These are phyloP conservation scores for Garcia nutans DNA, from an alignment of 345 rosid species.

Conservation along the genomic window DNA sequence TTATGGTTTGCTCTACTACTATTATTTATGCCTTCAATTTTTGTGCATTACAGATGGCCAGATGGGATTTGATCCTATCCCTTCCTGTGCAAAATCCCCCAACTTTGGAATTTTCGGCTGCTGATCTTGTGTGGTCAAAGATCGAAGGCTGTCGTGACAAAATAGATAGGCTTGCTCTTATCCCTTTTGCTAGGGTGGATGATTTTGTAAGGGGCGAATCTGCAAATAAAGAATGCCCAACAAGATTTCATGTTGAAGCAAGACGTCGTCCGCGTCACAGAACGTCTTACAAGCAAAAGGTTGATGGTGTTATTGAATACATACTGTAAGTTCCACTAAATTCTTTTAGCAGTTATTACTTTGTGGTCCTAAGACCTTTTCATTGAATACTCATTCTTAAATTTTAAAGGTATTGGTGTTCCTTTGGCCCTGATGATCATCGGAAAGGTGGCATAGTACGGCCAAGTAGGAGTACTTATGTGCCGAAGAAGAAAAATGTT, in stretches of 20 bases:
- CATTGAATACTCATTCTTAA: conserved; percentile 20
- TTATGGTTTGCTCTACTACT: not conserved
- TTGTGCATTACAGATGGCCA: conserved; percentile 64
- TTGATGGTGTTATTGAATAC: conserved; percentile 93
- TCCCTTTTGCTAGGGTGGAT: conserved; percentile 85
- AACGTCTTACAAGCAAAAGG: conserved; percentile 71
- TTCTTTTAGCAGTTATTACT: conserved; percentile 14
- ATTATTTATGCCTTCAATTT: not conserved
- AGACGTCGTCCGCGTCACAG: conserved; percentile 61
- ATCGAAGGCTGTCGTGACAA: conserved; percentile 94
- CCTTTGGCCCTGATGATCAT: conserved; percentile 96
- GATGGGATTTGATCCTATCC: conserved; percentile 94
- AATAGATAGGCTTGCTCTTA: conserved; percentile 84
- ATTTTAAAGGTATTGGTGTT: conserved; percentile 88
- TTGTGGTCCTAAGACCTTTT: not conserved
- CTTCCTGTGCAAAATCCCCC: conserved; percentile 89
- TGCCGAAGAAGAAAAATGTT: conserved; percentile 81
- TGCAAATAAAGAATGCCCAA: conserved; percentile 76
- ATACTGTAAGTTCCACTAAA: conserved; percentile 64
- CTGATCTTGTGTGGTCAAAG: conserved; percentile 86
- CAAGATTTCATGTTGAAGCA: conserved; percentile 93
- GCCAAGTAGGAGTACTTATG: conserved; percentile 80
- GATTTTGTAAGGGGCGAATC: conserved; percentile 95
- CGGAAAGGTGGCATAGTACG: conserved; percentile 81
- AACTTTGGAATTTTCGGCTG: conserved; percentile 69